phyloP scores from a whole-genome alignment of 768 basidiomycete genomes.

The Boletus sensibilis region DNA sequence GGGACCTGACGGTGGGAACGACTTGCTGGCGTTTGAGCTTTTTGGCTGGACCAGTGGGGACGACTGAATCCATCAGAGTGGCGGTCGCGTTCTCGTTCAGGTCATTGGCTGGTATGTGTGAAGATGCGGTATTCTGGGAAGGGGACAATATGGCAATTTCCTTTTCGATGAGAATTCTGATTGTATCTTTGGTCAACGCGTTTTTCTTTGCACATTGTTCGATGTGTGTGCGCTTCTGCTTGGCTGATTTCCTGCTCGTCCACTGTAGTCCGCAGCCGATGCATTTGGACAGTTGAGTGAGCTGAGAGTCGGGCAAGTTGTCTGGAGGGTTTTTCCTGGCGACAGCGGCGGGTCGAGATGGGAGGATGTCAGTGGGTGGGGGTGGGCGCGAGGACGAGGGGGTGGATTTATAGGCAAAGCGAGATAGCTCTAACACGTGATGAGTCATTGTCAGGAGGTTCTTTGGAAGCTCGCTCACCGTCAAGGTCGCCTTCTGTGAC shows the following conservation, averaged over 20 bases:
- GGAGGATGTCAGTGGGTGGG: not conserved
- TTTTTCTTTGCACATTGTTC: conserved; percentile 65
- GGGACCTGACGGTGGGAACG: conserved; percentile 44
- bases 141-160: conserved; percentile 35
- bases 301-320: conserved; percentile 46
- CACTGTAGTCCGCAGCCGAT: conserved; percentile 63
- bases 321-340: conserved; percentile 16
- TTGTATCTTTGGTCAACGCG: conserved; percentile 50
- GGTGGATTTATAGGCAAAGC: conserved; percentile 38
- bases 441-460: not conserved
- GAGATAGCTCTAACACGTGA: conserved; percentile 23
- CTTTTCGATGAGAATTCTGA: conserved; percentile 50
- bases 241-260: conserved; percentile 64
- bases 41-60: conserved; percentile 48
- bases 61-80: conserved; percentile 55
- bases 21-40: conserved; percentile 39
- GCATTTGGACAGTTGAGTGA: conserved; percentile 54
- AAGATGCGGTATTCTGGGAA: not conserved
- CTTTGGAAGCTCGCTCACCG: not conserved
- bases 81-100: conserved; percentile 6
- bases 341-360: not conserved
- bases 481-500: not conserved
- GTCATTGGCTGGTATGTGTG: not conserved
- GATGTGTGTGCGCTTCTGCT: conserved; percentile 68
- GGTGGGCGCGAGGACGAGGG: not conserved